phyloP scores from a whole-genome alignment of 2,329 filamentous ascomycete species.

The Juglanconis oblonga region DNA sequence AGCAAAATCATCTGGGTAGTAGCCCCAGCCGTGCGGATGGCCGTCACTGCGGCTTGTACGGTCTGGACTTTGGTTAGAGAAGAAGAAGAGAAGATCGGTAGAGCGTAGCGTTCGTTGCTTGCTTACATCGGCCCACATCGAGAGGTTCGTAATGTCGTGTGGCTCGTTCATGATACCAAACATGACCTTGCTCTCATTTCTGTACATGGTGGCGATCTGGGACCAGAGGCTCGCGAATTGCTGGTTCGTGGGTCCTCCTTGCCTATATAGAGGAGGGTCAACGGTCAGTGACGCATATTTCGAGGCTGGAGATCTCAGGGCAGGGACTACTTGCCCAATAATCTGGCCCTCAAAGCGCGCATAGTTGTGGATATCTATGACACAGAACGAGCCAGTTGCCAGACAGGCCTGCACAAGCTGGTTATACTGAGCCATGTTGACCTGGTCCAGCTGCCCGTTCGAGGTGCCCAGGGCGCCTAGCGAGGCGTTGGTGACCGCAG shows the following conservation, averaged over 20 bases:
- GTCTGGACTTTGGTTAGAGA: conserved; percentile 28
- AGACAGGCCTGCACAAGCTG: conserved; percentile 55
- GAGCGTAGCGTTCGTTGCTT: too few relatives aligned
- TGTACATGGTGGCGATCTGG: conserved; percentile 57
- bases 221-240: conserved; percentile 61
- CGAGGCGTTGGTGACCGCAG: conserved; percentile 7
- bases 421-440: conserved; percentile 51
- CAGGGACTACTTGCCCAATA: conserved; percentile 60
- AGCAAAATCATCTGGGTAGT: conserved; percentile 60
- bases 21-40: conserved; percentile 64
- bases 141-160: conserved; percentile 53
- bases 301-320: conserved; percentile 58
- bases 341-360: conserved; percentile 60
- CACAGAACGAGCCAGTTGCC: conserved; percentile 53
- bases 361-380: conserved; percentile 59
- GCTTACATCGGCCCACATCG: conserved; percentile 47
- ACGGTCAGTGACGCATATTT: conserved; percentile 25
- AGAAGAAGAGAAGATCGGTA: neutral
- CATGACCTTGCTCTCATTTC: conserved; percentile 47
- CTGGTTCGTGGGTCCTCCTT: conserved; percentile 60
- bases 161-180: conserved; percentile 72
- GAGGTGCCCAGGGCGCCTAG: conserved; percentile 23
- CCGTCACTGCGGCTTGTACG: conserved; percentile 61
- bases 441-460: conserved; percentile 42
- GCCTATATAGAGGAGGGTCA: conserved; percentile 57